A percentile compares a stretch with the other conserved stretches of the same genome.
Conservation (phyloP, 352 stramenopile genomes). For the Pythium periplocum region DNA sequence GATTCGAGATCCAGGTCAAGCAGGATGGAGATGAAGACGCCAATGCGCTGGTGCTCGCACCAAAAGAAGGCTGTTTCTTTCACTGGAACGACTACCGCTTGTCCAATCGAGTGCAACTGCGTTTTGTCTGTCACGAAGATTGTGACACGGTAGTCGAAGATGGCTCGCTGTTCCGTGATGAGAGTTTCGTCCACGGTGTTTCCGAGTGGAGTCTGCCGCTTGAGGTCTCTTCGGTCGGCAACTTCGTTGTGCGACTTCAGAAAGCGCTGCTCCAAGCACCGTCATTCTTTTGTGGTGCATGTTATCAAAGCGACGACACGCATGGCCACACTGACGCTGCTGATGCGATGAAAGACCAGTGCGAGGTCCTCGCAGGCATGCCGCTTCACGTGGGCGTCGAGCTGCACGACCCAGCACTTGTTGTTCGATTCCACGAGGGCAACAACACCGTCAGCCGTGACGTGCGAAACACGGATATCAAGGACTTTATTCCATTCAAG, state of each 20-base stretch:
- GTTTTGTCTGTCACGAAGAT: constrained; percentile 36
- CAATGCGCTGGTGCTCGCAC: constrained; percentile 33
- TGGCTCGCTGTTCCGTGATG: neutral
- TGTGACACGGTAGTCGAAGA: constrained; percentile 5
- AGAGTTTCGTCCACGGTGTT: constrained; percentile 6
- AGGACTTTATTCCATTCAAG: constrained; percentile 69
- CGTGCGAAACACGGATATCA: constrained; percentile 32
- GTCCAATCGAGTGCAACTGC: constrained; percentile 61
- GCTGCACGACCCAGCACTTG: constrained; percentile 64
- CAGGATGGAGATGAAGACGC: constrained; percentile 44
- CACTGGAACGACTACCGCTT: constrained; percentile 71
- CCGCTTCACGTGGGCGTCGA: constrained; percentile 70
- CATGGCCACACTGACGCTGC: neutral
- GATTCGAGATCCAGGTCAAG: constrained; percentile 59
- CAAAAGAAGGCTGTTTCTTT: constrained; percentile 67
- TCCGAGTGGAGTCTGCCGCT: constrained; percentile 79
- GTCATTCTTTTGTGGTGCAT: constrained; percentile 17
- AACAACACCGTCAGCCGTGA: constrained; percentile 5
- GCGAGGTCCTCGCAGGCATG: constrained; percentile 12
- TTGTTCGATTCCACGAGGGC: constrained; percentile 22
- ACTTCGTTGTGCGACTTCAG: constrained; percentile 74
- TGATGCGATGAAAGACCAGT: constrained; percentile 14
- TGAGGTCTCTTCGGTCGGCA: constrained; percentile 72
- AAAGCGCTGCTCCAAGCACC: constrained; percentile 34
- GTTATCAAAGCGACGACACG: constrained; percentile 16